Evolutionary conservation across 352 stramenopile species (phyloP), one percentile per base, ranked within the genome.

Genomic region (Ophiocytium majus): DNA sequence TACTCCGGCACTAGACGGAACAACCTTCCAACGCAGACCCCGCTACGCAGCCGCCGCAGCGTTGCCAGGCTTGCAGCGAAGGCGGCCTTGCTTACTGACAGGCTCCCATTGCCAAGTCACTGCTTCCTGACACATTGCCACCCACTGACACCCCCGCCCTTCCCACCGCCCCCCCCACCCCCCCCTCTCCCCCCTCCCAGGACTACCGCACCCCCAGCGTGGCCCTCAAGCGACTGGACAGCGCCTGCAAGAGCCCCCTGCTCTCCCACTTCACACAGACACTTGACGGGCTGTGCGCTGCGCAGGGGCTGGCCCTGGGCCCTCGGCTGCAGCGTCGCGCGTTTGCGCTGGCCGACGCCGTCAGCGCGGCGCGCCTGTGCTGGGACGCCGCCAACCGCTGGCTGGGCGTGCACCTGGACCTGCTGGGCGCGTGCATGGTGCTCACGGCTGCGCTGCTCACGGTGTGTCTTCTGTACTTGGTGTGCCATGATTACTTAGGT

Each of bases 211-310:
- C 34, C 0, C 23, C 63, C 10, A 83, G 32, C 63, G 32, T 43
- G 1, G 63, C 50, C 43, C 81, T 89, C 19, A 89, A 89, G 66
- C 63, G 83, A 9, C 86, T 89, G 0, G 86, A 89, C 78, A 88
- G 76, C 36, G 71, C 78, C 23, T 88, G 76, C 19, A 86, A 86
- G 34, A 81, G 75, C 28, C 85, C 82, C 0, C 80, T 89, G 9
- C 84, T 82, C 63, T 88, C 81, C 10, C 85, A 88, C 82, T 89
- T 86, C 50, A 19, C 76, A 63, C 76, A 89, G 81, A 89, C 85
- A 9, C 23, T 89, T 31, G 91, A 94, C 82, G 93, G 93, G 31
- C 88, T 93, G 10, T 83, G 90, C 28, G 95, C 91, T 14, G 94
- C 95, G 78, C 90, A 93, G 34, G 90, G 91, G 1, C 93, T 92